Evolutionary conservation across 2,329 filamentous ascomycete genomes (phyloP).

Genomic region (Diaporthe sp.): DNA sequence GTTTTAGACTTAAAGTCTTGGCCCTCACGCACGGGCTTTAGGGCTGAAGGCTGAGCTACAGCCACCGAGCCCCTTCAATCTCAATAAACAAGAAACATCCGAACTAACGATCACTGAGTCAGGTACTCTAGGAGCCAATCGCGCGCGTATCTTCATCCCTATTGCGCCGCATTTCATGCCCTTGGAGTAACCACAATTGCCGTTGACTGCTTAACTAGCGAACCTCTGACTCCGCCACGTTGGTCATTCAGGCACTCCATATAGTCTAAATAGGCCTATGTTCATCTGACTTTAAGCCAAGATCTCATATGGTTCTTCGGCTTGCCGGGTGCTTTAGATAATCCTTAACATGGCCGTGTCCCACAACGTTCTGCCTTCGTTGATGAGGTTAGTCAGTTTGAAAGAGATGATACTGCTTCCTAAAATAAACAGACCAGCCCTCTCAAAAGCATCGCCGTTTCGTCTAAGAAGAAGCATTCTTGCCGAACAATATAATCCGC

Average conservation of each 20-base stretch:
- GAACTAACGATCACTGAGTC: not conserved
- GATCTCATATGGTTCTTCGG: not conserved
- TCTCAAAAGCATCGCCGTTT: not conserved
- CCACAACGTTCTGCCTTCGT: not conserved
- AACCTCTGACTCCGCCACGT: not conserved
- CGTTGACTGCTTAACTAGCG: not conserved
- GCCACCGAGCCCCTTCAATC: not conserved
- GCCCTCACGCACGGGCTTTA: not conserved
- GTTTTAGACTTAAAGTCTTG: not conserved
- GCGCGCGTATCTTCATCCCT: not conserved
- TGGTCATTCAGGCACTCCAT: not conserved
- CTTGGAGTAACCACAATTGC: not conserved
- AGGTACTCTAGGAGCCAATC: not conserved
- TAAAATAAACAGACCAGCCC: not conserved
- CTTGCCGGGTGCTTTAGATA: not conserved
- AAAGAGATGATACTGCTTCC: not conserved
- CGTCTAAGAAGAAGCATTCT: conserved; percentile 2
- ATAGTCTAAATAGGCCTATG: not conserved
- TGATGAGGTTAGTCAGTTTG: not conserved
- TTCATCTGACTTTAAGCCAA: not conserved
- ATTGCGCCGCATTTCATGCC: too few relatives aligned
- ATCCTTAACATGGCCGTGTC: not conserved
- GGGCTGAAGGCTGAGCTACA: not conserved
- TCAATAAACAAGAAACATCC: not conserved
- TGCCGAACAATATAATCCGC: not conserved